These are phyloP conservation scores for Apium graveolens DNA, from an alignment of 129 eudicot species.

Conservation along the genomic window DNA sequence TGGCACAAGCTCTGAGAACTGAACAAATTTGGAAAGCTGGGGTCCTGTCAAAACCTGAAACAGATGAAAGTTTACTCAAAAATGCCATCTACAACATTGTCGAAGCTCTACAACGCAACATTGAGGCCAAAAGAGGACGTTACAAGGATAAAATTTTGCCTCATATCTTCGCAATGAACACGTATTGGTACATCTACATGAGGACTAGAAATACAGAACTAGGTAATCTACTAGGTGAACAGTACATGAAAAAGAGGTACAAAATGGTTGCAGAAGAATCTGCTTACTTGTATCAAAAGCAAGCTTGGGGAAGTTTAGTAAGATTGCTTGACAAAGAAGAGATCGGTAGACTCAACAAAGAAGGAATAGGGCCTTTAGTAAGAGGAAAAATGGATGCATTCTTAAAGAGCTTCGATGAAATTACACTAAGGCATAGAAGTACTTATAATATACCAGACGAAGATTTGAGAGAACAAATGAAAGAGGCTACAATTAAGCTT, in stretches of 20 bases:
- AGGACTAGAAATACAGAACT: constrained; percentile 55
- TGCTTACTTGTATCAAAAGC: constrained; percentile 77
- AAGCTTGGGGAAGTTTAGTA: constrained; percentile 67
- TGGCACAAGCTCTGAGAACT: constrained; percentile 61
- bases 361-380: constrained; percentile 21
- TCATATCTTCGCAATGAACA: constrained; percentile 63
- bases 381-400: constrained; percentile 56
- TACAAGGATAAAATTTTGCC: constrained; percentile 63
- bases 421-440: constrained; percentile 39
- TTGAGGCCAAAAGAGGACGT: constrained; percentile 41
- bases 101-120: constrained; percentile 64
- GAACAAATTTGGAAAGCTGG: constrained; percentile 72
- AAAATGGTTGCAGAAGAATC: constrained; percentile 72
- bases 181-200: constrained; percentile 85
- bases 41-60: constrained; percentile 27
- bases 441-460: constrained; percentile 52
- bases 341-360: constrained; percentile 17
- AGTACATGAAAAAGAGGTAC: constrained; percentile 63
- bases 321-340: constrained; percentile 56
- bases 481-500: constrained; percentile 53
- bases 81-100: constrained; percentile 54
- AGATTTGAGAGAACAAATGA: constrained; percentile 63
- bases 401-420: constrained; percentile 50
- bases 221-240: constrained; percentile 56
- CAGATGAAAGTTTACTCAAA: constrained; percentile 43